A percentile compares a stretch with the other conserved stretches of the same genome.
Evolutionary conservation across 257 asterid genomes (phyloP).

Genomic region (Datura wrightii): DNA sequence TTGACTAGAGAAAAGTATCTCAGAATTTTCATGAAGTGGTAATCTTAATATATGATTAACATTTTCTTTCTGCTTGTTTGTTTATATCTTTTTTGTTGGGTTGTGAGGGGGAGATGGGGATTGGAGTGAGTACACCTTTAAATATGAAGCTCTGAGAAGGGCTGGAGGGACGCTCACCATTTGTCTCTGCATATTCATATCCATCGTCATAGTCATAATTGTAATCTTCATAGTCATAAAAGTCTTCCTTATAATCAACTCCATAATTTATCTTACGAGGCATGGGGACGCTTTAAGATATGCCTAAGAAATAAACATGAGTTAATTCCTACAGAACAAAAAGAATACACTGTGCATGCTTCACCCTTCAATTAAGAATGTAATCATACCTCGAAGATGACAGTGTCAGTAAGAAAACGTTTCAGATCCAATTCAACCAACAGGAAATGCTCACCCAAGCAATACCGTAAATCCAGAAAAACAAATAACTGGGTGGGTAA

Average conservation of each 20-base stretch:
- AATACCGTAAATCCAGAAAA: not conserved
- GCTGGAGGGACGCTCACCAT: slow-evolving; percentile 48
- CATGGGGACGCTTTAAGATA: slow-evolving; percentile 55
- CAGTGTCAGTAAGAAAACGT: not conserved
- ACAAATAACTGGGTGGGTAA: not conserved
- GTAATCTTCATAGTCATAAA: slow-evolving; percentile 56
- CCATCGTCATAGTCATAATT: slow-evolving; percentile 59
- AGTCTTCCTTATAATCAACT: slow-evolving; percentile 55
- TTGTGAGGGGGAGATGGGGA: not conserved
- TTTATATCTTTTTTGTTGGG: too few relatives aligned
- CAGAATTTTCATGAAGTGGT: slow-evolving; percentile 12
- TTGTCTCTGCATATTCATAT: slow-evolving; percentile 48
- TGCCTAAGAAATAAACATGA: not conserved
- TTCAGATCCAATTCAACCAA: not conserved
- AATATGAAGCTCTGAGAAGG: not conserved
- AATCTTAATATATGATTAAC: not conserved
- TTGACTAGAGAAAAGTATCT: slow-evolving; percentile 12
- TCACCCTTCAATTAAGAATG: not conserved
- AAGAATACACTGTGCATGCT: not conserved
- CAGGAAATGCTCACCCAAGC: slow-evolving; percentile 25
- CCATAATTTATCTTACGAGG: slow-evolving; percentile 71
- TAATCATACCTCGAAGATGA: slow-evolving; percentile 7
- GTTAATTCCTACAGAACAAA: not conserved
- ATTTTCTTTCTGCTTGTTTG: not conserved
- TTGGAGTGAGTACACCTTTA: not conserved